Evolutionary conservation across 805 yeast genomes (phyloP), one percentile per base, ranked within the genome.

Genomic region (Yamadazyma philogaea): DNA sequence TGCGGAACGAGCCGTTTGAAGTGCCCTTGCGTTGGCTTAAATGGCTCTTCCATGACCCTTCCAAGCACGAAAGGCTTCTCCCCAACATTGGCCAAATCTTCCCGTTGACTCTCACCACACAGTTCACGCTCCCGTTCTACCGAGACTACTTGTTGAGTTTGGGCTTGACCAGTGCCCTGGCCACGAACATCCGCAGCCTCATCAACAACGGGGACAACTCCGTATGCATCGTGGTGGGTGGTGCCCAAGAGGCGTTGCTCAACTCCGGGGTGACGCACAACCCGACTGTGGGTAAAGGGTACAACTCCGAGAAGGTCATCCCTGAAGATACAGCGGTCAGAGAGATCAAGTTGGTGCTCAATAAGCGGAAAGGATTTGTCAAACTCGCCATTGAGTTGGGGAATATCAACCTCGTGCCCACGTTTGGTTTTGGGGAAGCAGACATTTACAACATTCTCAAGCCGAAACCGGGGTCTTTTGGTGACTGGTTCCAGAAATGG

Each of bases 151-250:
- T 93, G 14, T 61, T 88, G 59, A 74, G 87, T 1, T 60, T 89
- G 19, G 98, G 98, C 0, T 75, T 88, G 16, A 84, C 95, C 2
- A 81, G 96, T 7, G 97, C 95, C 1, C 79, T 89, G 0, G 82
- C 81, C 42, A 70, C 68, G 36, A 88, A 90, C 50, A 84, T 93
- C 34, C 64, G 76, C 47, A 73, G 81, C 19, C 70, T 87, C 20
- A 70, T 93, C 37, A 63, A 60, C 40, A 75, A 79, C 44, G 75
- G 75, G 12, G 79, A 83, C 49, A 82, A 79, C 52, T 85, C 95
- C 2, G 84, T 90, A 10, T 85, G 91, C 48, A 82, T 93, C 44
- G 98, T 93, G 1, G 82, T 93, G 18, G 99, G 99, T 2, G 99
- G 99, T 0, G 98, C 98, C 0, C 85, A 88, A 46, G 99, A 93